Conservation (phyloP, 805 yeast genomes). For the Metschnikowia henanensis region DNA sequence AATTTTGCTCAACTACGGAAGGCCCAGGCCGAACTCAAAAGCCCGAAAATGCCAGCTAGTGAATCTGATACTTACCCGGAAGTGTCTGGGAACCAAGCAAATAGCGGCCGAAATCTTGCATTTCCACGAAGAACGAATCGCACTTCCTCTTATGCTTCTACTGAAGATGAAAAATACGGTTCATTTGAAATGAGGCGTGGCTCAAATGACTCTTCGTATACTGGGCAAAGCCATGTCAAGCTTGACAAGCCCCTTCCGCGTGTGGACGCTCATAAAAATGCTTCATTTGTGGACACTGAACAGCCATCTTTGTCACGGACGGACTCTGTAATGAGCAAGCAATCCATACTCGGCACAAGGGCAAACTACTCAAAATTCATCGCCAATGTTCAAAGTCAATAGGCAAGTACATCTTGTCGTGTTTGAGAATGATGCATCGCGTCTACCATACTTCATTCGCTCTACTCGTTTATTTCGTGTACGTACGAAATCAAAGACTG, state of each 20-base stretch:
- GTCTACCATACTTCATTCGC: background rate
- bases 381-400: conserved; percentile 32
- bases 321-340: conserved; percentile 30
- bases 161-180: background rate
- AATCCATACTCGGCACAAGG: conserved; percentile 40
- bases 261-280: background rate
- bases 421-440: background rate
- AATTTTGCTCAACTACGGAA: background rate
- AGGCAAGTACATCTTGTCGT: too few species aligned
- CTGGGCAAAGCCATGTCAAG: background rate
- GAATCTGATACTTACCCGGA: too few species aligned
- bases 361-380: conserved; percentile 38
- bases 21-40: background rate
- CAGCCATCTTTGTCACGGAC: background rate
- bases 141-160: background rate
- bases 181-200: background rate
- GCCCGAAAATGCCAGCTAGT: background rate
- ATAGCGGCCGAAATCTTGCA: background rate
- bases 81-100: too few species aligned
- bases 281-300: background rate
- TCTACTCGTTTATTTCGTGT: background rate
- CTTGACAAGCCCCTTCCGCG: conserved; percentile 2
- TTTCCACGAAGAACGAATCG: background rate
- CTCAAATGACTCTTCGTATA: conserved; percentile 1
- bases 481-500: conserved; percentile 8